Conservation (phyloP, 163 green algal genomes). For the Trebouxia gelatinosa region DNA sequence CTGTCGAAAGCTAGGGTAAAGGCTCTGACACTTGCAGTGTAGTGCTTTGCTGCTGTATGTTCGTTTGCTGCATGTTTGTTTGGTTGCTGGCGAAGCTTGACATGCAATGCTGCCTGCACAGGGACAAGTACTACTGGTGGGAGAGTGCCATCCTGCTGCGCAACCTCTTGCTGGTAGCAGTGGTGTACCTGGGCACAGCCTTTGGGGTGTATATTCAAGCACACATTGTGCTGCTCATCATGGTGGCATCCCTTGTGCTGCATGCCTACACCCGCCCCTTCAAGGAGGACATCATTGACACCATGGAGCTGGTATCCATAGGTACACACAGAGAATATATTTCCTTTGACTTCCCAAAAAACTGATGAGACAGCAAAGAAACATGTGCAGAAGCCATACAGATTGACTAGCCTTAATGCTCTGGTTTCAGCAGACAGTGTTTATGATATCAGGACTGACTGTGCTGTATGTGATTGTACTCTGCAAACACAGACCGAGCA, state of each 20-base stretch:
- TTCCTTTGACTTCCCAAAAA: too few relatives aligned
- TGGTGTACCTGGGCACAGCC: conserved; percentile 8
- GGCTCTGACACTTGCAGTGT: too few relatives aligned
- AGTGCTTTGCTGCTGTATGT: not conserved
- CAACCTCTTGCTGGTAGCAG: conserved; percentile 27
- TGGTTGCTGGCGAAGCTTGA: too few relatives aligned
- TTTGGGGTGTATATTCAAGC: conserved; percentile 27
- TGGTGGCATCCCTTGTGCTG: conserved; percentile 20
- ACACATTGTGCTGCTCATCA: conserved; percentile 17
- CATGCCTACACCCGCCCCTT: conserved; percentile 15
- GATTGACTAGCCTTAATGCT: not conserved
- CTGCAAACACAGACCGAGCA: not conserved
- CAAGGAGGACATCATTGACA: conserved; percentile 25
- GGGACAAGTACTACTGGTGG: conserved; percentile 22
- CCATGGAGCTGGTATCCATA: conserved; percentile 27
- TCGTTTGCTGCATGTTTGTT: not conserved
- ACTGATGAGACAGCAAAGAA: not conserved
- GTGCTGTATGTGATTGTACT: not conserved
- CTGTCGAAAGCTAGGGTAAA: not conserved
- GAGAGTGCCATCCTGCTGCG: conserved; percentile 15
- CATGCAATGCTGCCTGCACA: not conserved
- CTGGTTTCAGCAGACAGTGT: not conserved
- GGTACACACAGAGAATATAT: too few relatives aligned
- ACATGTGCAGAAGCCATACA: not conserved
- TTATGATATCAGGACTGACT: not conserved